phyloP scores from a whole-genome alignment of 2,329 filamentous ascomycete species.

The Neonectria magnoliae region DNA sequence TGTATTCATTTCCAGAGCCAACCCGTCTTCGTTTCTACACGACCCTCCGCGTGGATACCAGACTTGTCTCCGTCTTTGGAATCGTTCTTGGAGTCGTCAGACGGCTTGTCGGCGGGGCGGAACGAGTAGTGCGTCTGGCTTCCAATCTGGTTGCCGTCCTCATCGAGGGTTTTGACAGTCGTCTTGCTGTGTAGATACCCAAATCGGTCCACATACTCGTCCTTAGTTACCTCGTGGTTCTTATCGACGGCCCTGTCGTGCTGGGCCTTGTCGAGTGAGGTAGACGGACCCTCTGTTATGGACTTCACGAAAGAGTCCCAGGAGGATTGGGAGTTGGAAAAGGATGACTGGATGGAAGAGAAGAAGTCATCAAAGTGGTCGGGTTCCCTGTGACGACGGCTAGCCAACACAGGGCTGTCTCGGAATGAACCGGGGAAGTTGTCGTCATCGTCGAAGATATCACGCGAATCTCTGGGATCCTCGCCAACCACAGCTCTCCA shows the following conservation, averaged over 20 bases:
- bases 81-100: slow-evolving; percentile 17
- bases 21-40: slow-evolving; percentile 43
- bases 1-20: slow-evolving; percentile 55
- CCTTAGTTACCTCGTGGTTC: slow-evolving; percentile 49
- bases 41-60: slow-evolving; percentile 26
- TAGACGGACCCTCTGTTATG: slow-evolving; percentile 38
- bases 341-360: slow-evolving; percentile 49
- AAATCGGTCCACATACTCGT: slow-evolving; percentile 55
- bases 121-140: slow-evolving; percentile 50
- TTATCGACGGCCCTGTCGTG: slow-evolving; percentile 30
- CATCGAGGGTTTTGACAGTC: slow-evolving; percentile 52
- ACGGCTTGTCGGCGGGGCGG: slow-evolving; percentile 38
- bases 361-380: slow-evolving; percentile 56
- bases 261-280: slow-evolving; percentile 19
- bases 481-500: slow-evolving; percentile 39
- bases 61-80: slow-evolving; percentile 29
- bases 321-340: slow-evolving; percentile 50
- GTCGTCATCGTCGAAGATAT: slow-evolving; percentile 25
- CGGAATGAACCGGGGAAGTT: slow-evolving; percentile 17
- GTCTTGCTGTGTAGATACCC: slow-evolving; percentile 56
- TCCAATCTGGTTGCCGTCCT: slow-evolving; percentile 54
- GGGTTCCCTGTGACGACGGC: slow-evolving; percentile 34
- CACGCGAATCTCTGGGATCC: slow-evolving; percentile 20
- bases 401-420: slow-evolving; percentile 14
- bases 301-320: slow-evolving; percentile 54